These are phyloP conservation scores for Urtica urens DNA, from an alignment of 306 rosid genomes.

Conservation along the genomic window DNA sequence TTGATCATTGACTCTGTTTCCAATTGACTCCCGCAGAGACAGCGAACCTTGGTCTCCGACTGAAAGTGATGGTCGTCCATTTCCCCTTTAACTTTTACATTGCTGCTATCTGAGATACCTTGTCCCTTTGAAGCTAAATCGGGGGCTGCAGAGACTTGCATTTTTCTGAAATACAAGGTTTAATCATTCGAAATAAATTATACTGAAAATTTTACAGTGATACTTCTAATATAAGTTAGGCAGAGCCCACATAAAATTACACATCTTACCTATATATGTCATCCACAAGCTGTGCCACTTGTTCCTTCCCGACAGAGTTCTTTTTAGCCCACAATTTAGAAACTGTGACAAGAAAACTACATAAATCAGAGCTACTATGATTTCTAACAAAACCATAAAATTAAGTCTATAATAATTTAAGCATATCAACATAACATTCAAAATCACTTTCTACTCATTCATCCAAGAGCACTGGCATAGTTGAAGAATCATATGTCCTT, in stretches of 20 bases:
- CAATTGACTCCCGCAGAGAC: constrained; percentile 75
- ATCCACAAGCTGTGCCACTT: constrained; percentile 83
- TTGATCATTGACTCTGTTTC: constrained; percentile 75
- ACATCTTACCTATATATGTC: constrained; percentile 88
- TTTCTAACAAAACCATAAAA: constrained; percentile 2
- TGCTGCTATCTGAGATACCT: constrained; percentile 71
- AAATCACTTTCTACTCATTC: neutral
- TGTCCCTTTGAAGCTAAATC: constrained; percentile 86
- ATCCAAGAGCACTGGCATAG: too few relatives aligned
- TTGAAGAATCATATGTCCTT: too few relatives aligned
- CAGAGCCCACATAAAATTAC: constrained; percentile 18
- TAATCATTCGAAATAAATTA: neutral
- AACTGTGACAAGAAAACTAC: constrained; percentile 30
- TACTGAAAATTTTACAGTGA: too few relatives aligned
- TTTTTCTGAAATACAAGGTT: constrained; percentile 49
- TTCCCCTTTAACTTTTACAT: constrained; percentile 68
- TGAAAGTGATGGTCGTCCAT: constrained; percentile 52
- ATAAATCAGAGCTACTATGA: neutral
- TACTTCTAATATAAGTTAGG: too few relatives aligned
- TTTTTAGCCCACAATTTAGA: constrained; percentile 66
- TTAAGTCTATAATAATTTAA: too few relatives aligned
- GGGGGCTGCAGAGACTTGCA: constrained; percentile 89
- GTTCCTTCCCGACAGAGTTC: constrained; percentile 74
- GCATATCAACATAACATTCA: neutral
- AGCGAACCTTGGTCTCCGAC: constrained; percentile 60